Base-by-base conservation (phyloP, 371 early-diverging fungal genomes). In the Rhizopus microsporus region DNA sequence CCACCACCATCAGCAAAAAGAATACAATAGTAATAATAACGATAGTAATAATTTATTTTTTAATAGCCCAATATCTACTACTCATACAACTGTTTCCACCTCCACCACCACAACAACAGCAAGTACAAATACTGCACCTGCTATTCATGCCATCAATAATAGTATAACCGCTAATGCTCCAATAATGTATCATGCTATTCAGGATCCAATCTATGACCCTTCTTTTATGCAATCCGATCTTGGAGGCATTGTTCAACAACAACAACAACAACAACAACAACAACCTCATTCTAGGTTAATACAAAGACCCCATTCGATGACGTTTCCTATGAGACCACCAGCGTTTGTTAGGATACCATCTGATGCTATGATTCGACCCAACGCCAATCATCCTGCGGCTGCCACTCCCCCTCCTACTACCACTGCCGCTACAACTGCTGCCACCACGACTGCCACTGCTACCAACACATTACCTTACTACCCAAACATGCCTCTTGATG, bases 41-140 rank as follows among this genome's bases (percentile, higher is more conserved):
- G 5, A 16, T 15, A 50, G 16, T 15, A 15, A 43, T 8, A 9
- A n/a, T 47, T n/a, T 29, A 47, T 16, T 16, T 9, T 31, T 30
- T 1, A 29, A 47, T 47, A 30, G 12, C 12, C 34, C 43, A 13
- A 30, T 39, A 13, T 13, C 43, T 2, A 35, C 17, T 53, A 23
- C 35, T 1, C 53, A 53, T 53, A 5, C 53, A 54, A 40, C 54
- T 51, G 29, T 32, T 49, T 58, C 10, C 59, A 64, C 5, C 57
- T 61, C 31, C 63, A 60, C 5, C 43, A 61, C 23, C 68, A 64
- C 30, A 58, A 30, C 54, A 60, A 42, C 43, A 51, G 29, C 72
- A 68, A 47, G 56, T 35, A 29, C 54, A 29, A 29, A 48, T 6
- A 4, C 15, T 31, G 5, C 51, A 39, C 12, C 50, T 42, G 12